Percentiles rank a stretch among this genome's conserved stretches.
phyloP scores from a whole-genome alignment of 75 land plant genomes.

The Isoetes taiwanensis region DNA sequence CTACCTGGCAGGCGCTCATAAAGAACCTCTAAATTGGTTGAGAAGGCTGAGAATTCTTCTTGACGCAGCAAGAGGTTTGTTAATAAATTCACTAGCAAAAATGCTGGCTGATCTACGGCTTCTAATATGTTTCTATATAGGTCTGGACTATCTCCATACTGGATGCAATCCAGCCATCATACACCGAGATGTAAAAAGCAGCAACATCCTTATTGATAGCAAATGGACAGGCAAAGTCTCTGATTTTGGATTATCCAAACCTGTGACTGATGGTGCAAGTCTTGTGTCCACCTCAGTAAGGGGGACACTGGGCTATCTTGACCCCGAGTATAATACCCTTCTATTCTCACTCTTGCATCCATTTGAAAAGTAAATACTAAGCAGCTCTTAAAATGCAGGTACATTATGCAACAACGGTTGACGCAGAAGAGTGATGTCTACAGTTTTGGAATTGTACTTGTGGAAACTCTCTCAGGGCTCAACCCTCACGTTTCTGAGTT shows the following conservation, averaged over 20 bases:
- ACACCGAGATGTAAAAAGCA: conserved; percentile 19
- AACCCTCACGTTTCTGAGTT: too few relatives aligned
- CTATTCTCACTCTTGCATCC: too few relatives aligned
- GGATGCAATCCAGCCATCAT: conserved; percentile 14
- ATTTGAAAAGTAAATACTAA: too few relatives aligned
- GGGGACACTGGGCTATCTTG: conserved; percentile 1
- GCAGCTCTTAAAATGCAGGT: too few relatives aligned
- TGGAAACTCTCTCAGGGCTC: neutral
- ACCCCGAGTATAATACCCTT: too few relatives aligned
- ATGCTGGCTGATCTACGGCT: too few relatives aligned
- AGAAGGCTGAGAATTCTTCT: neutral
- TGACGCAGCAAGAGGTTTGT: conserved; percentile 2
- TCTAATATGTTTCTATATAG: too few relatives aligned
- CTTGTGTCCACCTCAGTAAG: neutral
- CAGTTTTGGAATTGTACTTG: neutral
- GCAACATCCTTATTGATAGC: conserved; percentile 14
- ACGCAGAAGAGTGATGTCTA: conserved; percentile 1
- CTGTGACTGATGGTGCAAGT: neutral
- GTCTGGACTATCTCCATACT: conserved; percentile 1
- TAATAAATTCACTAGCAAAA: too few relatives aligned
- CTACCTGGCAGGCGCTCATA: neutral
- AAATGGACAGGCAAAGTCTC: conserved; percentile 12
- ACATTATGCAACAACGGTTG: too few relatives aligned
- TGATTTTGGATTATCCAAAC: conserved; percentile 18
- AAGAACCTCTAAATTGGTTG: neutral